Conservation (phyloP, 306 rosid species). For the Cucurbita argyrosperma region DNA sequence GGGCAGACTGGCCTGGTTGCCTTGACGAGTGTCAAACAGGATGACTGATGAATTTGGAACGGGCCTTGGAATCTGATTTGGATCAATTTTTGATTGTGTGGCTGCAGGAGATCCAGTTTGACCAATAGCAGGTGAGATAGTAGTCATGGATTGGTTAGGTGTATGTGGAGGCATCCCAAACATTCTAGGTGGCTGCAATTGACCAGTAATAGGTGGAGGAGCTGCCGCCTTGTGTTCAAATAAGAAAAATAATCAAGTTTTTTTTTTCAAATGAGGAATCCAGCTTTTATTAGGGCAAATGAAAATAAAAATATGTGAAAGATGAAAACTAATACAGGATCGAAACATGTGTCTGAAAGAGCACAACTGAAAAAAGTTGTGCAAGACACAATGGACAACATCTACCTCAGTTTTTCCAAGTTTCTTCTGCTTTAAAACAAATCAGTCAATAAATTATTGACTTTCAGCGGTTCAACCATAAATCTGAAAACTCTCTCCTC, state of each 20-base stretch:
- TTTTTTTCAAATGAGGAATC: neutral
- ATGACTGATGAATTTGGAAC: constrained; percentile 64
- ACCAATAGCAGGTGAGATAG: constrained; percentile 68
- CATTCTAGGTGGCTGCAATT: constrained; percentile 67
- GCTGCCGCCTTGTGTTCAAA: constrained; percentile 36
- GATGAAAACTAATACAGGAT: neutral
- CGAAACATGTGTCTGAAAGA: neutral
- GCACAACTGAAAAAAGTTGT: neutral
- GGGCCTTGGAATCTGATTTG: constrained; percentile 96
- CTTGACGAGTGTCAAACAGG: constrained; percentile 82
- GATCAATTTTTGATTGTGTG: constrained; percentile 85
- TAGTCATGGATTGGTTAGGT: constrained; percentile 89
- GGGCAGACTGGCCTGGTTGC: constrained; percentile 81
- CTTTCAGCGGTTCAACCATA: neutral
- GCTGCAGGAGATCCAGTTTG: constrained; percentile 80
- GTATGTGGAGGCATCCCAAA: constrained; percentile 76
- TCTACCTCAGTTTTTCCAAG: neutral
- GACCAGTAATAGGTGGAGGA: constrained; percentile 53
- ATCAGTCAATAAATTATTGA: neutral
- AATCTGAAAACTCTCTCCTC: neutral
- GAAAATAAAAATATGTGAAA: neutral
- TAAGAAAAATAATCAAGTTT: neutral
- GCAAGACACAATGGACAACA: neutral
- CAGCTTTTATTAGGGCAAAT: neutral
- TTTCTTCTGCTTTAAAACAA: neutral